Evolutionary conservation across 441 rosid species (phyloP), one percentile per base, ranked within the genome.

Genomic region (Jatropha podagrica): DNA sequence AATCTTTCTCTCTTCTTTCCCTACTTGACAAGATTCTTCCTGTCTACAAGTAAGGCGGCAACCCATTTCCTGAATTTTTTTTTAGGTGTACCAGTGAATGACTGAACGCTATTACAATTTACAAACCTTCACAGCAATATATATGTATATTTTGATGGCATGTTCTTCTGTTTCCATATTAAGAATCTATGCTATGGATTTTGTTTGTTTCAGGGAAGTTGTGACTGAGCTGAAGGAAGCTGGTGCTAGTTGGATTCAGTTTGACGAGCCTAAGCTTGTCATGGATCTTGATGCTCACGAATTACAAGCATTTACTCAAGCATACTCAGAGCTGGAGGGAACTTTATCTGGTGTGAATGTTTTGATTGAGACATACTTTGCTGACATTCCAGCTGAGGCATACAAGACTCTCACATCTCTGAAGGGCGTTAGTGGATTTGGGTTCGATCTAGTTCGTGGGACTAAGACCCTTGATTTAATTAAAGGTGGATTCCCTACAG

Each of bases 171-270:
- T 54, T 64, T 74, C 65, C 63, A 15, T 52, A 40, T 71, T 4
- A 5, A 60, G 42, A 67, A 60, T 52, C 11, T 18, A 4, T 74
- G 67, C 60, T 61, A 26, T 66, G 15, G 8, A 61, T 61, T 61
- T 73, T 58, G 60, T 32, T 63, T 76, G 71, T 12, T 41, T 38
- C 84, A 95, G 98, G 93, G 96, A 95, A 84, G 98, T 93, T 63
- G 68, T 95, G 37, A 61, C 80, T 37, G 99, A 95, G 81, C 91
- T 95, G 51, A 95, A 95, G 82, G 97, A 83, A 55, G 97, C 98
- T 82, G 97, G 98, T 83, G 98, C 99, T 54, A 69, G 88, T 64
- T 92, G 98, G 97, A 95, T 95, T 81, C 99, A 95, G 82, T 83
- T 95, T 77, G 98, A 95, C 82, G 98, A 92, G 87, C 97, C 98